A percentile compares a stretch with the other conserved stretches of the same genome.
Conservation (phyloP, 371 early-diverging fungal genomes). For the Homolaphlyctis polyrhiza region DNA sequence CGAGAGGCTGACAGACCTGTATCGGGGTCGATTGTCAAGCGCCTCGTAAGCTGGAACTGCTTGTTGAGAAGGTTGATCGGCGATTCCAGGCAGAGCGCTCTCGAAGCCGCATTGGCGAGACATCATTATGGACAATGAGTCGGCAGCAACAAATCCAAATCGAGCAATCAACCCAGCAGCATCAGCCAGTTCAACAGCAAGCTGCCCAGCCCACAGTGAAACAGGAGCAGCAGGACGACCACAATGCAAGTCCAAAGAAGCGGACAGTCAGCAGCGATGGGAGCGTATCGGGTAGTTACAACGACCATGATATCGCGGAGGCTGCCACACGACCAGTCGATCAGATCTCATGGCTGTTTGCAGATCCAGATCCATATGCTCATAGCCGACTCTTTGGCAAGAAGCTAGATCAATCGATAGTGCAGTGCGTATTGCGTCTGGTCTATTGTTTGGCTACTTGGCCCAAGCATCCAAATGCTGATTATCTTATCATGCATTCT, state of each 20-base stretch:
- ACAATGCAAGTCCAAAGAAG: neutral
- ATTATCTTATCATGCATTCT: too few relatives aligned
- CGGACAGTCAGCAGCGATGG: too few relatives aligned
- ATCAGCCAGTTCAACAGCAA: too few relatives aligned
- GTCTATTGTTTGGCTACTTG: too few relatives aligned
- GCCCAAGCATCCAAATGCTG: too few relatives aligned
- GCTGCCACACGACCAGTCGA: too few relatives aligned
- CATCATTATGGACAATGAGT: neutral
- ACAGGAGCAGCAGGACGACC: neutral
- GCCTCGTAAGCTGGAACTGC: neutral
- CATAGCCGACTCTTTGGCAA: neutral
- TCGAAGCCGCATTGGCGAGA: neutral
- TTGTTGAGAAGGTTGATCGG: neutral
- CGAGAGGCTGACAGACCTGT: neutral
- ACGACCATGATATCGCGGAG: too few relatives aligned
- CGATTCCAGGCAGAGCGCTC: neutral
- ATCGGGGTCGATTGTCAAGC: neutral
- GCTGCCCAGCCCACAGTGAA: too few relatives aligned
- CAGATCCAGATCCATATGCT: neutral
- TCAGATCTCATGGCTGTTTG: too few relatives aligned
- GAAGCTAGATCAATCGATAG: neutral
- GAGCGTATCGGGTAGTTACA: neutral
- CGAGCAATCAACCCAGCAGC: too few relatives aligned
- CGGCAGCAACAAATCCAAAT: neutral
- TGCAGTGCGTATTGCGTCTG: neutral